Conservation (phyloP, 805 yeast genomes). For the Teunomyces funiuensis region DNA sequence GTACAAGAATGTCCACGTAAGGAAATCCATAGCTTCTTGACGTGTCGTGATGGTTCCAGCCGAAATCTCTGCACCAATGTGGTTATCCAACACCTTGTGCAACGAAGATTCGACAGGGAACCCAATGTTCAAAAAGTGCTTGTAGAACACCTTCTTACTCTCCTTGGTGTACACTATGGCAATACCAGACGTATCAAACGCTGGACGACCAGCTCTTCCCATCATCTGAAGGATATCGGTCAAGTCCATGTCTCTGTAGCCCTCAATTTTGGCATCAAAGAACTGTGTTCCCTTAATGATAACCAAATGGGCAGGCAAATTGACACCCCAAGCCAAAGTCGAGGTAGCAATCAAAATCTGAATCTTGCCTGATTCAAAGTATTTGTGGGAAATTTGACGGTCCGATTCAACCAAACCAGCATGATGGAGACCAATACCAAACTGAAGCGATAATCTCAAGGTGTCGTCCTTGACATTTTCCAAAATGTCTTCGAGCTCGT, state of each 20-base stretch:
- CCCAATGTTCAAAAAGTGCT: conserved; percentile 74
- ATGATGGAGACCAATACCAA: conserved; percentile 81
- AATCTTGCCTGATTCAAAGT: conserved; percentile 67
- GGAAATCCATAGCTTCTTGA: conserved; percentile 71
- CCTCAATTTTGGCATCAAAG: conserved; percentile 63
- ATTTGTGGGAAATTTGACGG: conserved; percentile 65
- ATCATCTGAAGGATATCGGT: conserved; percentile 77
- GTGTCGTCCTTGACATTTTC: conserved; percentile 78
- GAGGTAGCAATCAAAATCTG: conserved; percentile 77
- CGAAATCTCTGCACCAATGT: conserved; percentile 77
- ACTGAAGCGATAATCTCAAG: conserved; percentile 66
- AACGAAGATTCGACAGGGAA: conserved; percentile 82
- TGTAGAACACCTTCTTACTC: conserved; percentile 70
- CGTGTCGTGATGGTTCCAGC: conserved; percentile 63
- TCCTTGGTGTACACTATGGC: conserved; percentile 78
- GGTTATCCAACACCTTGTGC: conserved; percentile 75
- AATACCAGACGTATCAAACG: conserved; percentile 74
- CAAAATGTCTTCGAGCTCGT: conserved; percentile 53
- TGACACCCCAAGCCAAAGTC: conserved; percentile 88
- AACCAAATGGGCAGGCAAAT: conserved; percentile 77
- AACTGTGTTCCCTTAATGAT: conserved; percentile 75
- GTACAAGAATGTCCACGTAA: conserved; percentile 75
- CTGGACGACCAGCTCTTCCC: conserved; percentile 83
- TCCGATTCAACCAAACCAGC: conserved; percentile 79
- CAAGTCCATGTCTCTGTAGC: conserved; percentile 76